Evolutionary conservation across 2,329 filamentous ascomycete species (phyloP), one percentile per base, ranked within the genome.

Genomic region (Penicillium glabrum): DNA sequence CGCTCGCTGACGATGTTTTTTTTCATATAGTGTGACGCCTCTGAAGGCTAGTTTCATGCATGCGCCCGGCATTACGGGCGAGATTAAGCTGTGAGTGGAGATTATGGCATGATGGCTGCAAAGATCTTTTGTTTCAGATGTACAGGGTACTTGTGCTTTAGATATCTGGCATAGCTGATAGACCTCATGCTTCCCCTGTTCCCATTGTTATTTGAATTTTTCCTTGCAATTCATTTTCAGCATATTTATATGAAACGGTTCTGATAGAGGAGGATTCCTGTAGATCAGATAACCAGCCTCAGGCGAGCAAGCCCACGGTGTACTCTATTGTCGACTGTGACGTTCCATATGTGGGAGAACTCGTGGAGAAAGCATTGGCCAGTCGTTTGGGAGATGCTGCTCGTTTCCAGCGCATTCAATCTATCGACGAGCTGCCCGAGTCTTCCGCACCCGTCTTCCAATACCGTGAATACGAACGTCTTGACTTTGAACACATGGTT

Each of bases 21-120:
- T 23, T 49, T 45, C 8, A 26, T 19, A 19, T 68, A 96, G 92
- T 74, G 86, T 99, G 55, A 97, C 95, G 4, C 91, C 93, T 14
- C 75, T 98, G 64, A 90, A 90, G 74, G 93, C 93, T 43, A 97
- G 96, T 75, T 99, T 97, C 74, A 92, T 90, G 84, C 91, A 93
- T 72, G 82, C 80, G 39, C 79, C 84, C 59, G 81, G 86, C 58
- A 80, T 86, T 66, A 82, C 86, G 68, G 82, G 82, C 65, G 91
- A 96, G 80, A 81, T 96, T 72, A 87, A 89, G 81, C 79, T 96
- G 86, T 96, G 85, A 93, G 89, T 91, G 63, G 67, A 64, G 56
- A 61, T 52, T 62, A 57, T 53, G 53, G 61, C 59, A 60, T 59
- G 56, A 62, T 61, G 49, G 57, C 51, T 57, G 56, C 57, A 33